These are phyloP conservation scores for Phlyctochytrium arcticum DNA, from an alignment of 192 early-diverging fungal species.

Conservation along the genomic window DNA sequence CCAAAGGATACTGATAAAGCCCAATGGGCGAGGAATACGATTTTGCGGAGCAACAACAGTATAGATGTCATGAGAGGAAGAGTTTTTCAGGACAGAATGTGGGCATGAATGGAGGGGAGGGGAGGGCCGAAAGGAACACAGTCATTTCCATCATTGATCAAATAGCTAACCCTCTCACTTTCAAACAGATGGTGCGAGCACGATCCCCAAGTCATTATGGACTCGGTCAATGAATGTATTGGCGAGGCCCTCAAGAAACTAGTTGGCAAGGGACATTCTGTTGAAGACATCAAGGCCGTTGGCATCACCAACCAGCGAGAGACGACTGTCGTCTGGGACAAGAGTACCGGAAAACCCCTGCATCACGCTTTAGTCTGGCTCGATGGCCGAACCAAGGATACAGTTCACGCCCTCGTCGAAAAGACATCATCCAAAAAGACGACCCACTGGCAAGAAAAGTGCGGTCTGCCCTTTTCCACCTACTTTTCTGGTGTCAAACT, in stretches of 20 bases:
- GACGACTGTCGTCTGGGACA: slow-evolving; percentile 89
- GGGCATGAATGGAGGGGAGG: too few relatives aligned
- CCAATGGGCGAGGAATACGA: too few relatives aligned
- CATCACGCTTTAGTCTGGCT: slow-evolving; percentile 91
- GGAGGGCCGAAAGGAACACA: too few relatives aligned
- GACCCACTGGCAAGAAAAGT: slow-evolving; percentile 38
- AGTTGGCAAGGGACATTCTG: slow-evolving; percentile 52
- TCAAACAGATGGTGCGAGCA: slow-evolving; percentile 91
- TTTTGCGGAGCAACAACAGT: too few relatives aligned
- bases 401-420: slow-evolving; percentile 59
- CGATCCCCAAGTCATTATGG: slow-evolving; percentile 72
- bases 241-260: slow-evolving; percentile 61
- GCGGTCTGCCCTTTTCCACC: slow-evolving; percentile 85
- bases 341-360: slow-evolving; percentile 68
- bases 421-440: slow-evolving; percentile 47
- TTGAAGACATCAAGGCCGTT: slow-evolving; percentile 42
- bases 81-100: too few relatives aligned
- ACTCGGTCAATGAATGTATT: slow-evolving; percentile 65
- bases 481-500: slow-evolving; percentile 93
- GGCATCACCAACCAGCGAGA: slow-evolving; percentile 97
- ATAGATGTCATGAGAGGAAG: too few relatives aligned
- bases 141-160: too few relatives aligned
- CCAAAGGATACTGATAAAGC: too few relatives aligned
- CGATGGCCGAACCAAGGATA: slow-evolving; percentile 75
- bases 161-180: too few relatives aligned